Conservation (phyloP, 495 filamentous ascomycete species). For the Pseudoneurospora amorphoporcata region DNA sequence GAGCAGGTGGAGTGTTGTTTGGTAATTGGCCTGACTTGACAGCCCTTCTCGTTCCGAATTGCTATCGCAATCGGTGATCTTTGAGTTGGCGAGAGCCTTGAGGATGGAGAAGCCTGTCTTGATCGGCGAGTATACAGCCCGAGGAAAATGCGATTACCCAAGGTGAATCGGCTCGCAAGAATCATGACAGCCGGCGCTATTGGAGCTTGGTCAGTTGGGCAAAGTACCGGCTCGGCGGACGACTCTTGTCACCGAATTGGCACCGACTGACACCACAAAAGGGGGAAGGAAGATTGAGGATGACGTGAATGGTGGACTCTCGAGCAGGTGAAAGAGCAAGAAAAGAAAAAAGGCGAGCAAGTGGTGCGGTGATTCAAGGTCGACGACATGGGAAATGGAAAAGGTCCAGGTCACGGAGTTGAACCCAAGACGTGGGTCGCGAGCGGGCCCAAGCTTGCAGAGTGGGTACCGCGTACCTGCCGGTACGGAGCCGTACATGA, state of each 20-base stretch:
- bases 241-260: background rate
- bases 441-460: constrained; percentile 5
- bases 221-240: background rate
- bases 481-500: background rate
- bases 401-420: background rate
- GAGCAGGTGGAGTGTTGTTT: background rate
- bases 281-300: background rate
- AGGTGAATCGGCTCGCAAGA: background rate
- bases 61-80: background rate
- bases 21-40: background rate
- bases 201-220: background rate
- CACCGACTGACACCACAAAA: background rate
- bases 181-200: no score
- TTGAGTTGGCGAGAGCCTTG: background rate
- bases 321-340: background rate
- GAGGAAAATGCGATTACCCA: background rate
- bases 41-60: background rate
- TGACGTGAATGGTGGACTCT: constrained; percentile 1
- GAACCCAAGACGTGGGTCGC: constrained; percentile 11
- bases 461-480: constrained; percentile 8
- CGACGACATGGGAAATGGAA: background rate
- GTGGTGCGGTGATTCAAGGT: background rate
- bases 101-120: background rate
- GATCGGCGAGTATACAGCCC: background rate
- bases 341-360: background rate